phyloP scores from a whole-genome alignment of 164 flowering plant genomes.

The Vitis rupestris region DNA sequence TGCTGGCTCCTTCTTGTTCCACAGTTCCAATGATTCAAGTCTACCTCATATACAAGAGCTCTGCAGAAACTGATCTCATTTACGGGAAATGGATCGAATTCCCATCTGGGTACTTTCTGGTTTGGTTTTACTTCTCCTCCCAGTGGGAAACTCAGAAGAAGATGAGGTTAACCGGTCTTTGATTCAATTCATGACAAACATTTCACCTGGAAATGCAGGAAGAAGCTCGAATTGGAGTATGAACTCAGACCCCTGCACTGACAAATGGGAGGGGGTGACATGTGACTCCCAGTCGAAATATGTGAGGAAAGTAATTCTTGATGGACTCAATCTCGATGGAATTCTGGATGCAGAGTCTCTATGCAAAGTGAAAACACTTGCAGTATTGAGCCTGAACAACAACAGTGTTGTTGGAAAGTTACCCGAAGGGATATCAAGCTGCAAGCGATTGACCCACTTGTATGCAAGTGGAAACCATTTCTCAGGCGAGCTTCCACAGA shows the following conservation, averaged over 20 bases:
- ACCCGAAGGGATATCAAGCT: conserved; percentile 29
- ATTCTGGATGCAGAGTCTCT: conserved; percentile 26
- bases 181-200: conserved; percentile 36
- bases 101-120: conserved; percentile 11
- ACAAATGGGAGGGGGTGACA: conserved; percentile 35
- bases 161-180: conserved; percentile 22
- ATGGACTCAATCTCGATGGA: conserved; percentile 31
- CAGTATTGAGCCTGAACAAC: conserved; percentile 27
- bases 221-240: conserved; percentile 29
- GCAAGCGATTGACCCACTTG: conserved; percentile 31
- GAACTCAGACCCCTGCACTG: conserved; percentile 43
- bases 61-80: not conserved
- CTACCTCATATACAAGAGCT: conserved; percentile 5
- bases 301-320: conserved; percentile 35
- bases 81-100: conserved; percentile 11
- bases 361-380: conserved; percentile 24
- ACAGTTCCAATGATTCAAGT: not conserved
- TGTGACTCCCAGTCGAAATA: conserved; percentile 11
- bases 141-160: conserved; percentile 22
- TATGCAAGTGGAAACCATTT: conserved; percentile 34
- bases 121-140: conserved; percentile 18
- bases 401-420: conserved; percentile 30
- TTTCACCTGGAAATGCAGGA: conserved; percentile 23
- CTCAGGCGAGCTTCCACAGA: conserved; percentile 33
- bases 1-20: conserved; percentile 8